phyloP scores from a whole-genome alignment of 108 stramenopile genomes.

The Chaetoceros tenuissimus region DNA sequence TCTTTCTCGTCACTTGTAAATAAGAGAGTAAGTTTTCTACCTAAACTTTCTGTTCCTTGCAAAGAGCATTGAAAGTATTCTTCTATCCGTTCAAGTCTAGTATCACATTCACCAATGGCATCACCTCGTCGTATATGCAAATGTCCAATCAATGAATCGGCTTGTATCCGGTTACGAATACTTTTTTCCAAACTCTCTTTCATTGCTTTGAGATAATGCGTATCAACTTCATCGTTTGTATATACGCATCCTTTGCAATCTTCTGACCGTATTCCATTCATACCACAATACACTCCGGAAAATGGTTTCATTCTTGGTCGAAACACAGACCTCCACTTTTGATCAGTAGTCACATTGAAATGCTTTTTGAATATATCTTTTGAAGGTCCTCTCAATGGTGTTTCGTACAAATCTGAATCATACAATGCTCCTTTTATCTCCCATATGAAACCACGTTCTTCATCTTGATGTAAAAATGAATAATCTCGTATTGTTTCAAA shows the following conservation, averaged over 20 bases:
- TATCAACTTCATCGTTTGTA: background rate
- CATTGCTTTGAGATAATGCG: background rate
- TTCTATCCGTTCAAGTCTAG: background rate
- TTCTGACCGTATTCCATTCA: no score
- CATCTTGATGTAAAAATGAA: background rate
- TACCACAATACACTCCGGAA: background rate
- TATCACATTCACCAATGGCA: background rate
- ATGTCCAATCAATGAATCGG: background rate
- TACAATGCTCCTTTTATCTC: background rate
- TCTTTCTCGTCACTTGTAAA: background rate
- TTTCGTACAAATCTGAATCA: background rate
- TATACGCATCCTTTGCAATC: background rate
- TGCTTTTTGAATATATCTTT: background rate
- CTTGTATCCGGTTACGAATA: background rate
- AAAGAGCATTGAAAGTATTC: background rate
- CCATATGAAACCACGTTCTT: background rate
- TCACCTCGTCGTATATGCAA: background rate
- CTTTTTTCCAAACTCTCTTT: background rate
- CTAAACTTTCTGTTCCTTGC: background rate
- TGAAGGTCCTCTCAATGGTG: background rate
- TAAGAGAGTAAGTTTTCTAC: background rate
- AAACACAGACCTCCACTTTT: no score
- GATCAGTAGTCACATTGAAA: no score
- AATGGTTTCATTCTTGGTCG: background rate
- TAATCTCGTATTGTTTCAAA: background rate